Conservation (phyloP, 164 flowering plant species). For the Taxillus chinensis region DNA sequence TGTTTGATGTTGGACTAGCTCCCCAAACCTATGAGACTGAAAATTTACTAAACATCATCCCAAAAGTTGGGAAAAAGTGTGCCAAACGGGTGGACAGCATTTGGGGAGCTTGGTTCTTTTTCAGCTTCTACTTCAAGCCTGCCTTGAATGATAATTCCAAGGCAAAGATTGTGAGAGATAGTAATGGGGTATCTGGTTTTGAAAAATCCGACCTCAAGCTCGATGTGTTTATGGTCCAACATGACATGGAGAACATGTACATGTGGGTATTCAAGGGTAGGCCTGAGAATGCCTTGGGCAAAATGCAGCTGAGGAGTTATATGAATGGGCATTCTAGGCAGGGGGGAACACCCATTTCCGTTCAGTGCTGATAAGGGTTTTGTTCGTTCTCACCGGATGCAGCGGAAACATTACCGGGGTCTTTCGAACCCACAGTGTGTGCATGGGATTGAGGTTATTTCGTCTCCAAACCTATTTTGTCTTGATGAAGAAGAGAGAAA, state of each 20-base stretch:
- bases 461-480: slow-evolving; percentile 18
- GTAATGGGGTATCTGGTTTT: slow-evolving; percentile 22
- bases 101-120: slow-evolving; percentile 37
- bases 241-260: slow-evolving; percentile 37
- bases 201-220: slow-evolving; percentile 23
- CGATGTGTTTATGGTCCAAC: slow-evolving; percentile 26
- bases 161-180: slow-evolving; percentile 16
- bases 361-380: slow-evolving; percentile 27
- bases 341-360: slow-evolving; percentile 24
- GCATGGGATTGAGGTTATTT: slow-evolving; percentile 27
- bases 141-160: slow-evolving; percentile 27
- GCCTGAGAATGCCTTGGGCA: slow-evolving; percentile 32
- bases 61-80: slow-evolving; percentile 18
- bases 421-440: slow-evolving; percentile 33
- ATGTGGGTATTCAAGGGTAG: slow-evolving; percentile 33
- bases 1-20: slow-evolving; percentile 24
- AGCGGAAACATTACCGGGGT: slow-evolving; percentile 29
- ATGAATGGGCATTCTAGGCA: slow-evolving; percentile 32
- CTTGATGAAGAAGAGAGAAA: slow-evolving; percentile 28
- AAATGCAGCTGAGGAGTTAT: slow-evolving; percentile 36
- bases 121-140: slow-evolving; percentile 26
- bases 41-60: neutral
- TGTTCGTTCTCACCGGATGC: slow-evolving; percentile 32
- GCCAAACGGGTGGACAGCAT: slow-evolving; percentile 22
- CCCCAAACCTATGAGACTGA: slow-evolving; percentile 19